Conservation (phyloP, 2,329 filamentous ascomycete genomes). For the Diaporthe sp. region DNA sequence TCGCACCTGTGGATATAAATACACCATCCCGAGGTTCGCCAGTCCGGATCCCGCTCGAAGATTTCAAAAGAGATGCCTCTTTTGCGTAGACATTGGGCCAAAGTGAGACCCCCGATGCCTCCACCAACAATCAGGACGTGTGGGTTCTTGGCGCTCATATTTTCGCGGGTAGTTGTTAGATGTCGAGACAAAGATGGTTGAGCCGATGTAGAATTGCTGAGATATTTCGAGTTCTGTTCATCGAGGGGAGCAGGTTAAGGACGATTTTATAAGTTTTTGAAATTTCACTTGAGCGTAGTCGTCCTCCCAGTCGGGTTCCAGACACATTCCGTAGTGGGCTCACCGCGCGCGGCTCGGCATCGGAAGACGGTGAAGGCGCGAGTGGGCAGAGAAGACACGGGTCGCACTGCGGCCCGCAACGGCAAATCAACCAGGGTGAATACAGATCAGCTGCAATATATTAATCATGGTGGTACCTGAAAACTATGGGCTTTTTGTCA, state of each 20-base stretch:
- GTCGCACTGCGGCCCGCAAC: not conserved
- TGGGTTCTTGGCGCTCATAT: not conserved
- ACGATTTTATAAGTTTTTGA: not conserved
- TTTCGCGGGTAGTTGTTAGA: fast-evolving
- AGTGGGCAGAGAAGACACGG: too few relatives aligned
- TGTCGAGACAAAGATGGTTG: too few relatives aligned
- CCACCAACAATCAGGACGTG: conserved; percentile 37
- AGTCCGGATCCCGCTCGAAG: conserved; percentile 20
- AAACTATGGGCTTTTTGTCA: not conserved
- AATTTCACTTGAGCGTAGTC: not conserved
- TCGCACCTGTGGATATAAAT: not conserved
- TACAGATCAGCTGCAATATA: not conserved
- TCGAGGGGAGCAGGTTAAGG: not conserved
- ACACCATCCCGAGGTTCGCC: conserved; percentile 5
- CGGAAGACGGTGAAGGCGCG: not conserved
- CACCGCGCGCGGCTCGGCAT: not conserved
- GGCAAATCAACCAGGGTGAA: not conserved
- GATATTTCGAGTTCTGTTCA: not conserved
- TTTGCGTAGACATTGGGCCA: conserved; percentile 38
- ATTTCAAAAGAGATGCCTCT: conserved; percentile 25
- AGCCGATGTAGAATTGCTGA: not conserved
- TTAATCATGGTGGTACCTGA: not conserved
- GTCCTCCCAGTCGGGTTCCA: not conserved
- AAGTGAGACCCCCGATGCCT: conserved; percentile 38
- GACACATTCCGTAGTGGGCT: not conserved